These are phyloP conservation scores for Xylaria venustula DNA, from an alignment of 495 filamentous ascomycete genomes.

Conservation along the genomic window DNA sequence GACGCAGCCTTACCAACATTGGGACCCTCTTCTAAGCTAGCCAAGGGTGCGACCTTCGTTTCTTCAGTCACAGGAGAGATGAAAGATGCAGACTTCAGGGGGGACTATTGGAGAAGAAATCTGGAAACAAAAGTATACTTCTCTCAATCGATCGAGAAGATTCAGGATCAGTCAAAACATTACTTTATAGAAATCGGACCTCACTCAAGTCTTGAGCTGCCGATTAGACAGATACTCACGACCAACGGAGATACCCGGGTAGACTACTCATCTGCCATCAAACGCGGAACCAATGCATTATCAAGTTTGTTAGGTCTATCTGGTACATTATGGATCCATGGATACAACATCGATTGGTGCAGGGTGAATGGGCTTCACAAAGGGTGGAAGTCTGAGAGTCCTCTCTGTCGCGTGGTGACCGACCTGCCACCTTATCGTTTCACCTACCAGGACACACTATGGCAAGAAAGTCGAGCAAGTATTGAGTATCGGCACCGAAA, in stretches of 20 bases:
- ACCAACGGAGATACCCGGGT: background rate
- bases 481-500: conserved; percentile 20
- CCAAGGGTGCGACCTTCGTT: conserved; percentile 15
- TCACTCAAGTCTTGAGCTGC: conserved; percentile 57
- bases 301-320: conserved; percentile 30
- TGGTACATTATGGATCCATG: conserved; percentile 34
- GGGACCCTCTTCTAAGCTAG: no score
- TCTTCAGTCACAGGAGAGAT: no score
- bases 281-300: conserved; percentile 31
- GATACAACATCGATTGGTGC: conserved; percentile 21
- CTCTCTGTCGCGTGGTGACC: background rate
- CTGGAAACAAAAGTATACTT: conserved; percentile 50
- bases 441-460: conserved; percentile 36
- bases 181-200: conserved; percentile 61
- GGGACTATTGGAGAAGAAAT: conserved; percentile 55
- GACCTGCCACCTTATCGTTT: conserved; percentile 34
- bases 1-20: background rate
- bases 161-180: conserved; percentile 15
- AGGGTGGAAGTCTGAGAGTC: conserved; percentile 19
- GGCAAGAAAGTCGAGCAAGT: conserved; percentile 39
- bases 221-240: conserved; percentile 49
- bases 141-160: conserved; percentile 20
- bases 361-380: conserved; percentile 17
- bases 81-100: no score
- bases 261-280: conserved; percentile 33